phyloP scores from a whole-genome alignment of 2,329 filamentous ascomycete species.

The Hypomyces perniciosus region DNA sequence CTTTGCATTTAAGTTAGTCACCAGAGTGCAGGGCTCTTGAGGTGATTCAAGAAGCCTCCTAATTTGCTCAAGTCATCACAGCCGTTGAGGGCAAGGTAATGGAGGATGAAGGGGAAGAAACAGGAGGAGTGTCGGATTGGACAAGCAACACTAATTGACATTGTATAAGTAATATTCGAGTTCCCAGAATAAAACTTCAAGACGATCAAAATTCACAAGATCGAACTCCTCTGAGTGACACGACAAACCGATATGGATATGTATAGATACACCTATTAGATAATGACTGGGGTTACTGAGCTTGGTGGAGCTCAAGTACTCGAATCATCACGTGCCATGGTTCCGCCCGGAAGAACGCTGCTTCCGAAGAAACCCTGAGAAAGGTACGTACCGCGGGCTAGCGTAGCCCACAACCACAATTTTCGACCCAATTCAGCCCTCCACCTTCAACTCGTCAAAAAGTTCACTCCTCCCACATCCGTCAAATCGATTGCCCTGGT shows the following conservation, averaged over 20 bases:
- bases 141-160: neutral
- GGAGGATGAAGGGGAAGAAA: neutral
- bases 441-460: conserved; percentile 27
- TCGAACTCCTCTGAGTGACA: neutral
- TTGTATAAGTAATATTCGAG: neutral
- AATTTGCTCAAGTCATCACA: neutral
- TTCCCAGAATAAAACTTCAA: neutral
- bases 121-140: neutral
- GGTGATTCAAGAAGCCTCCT: too few species aligned
- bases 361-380: conserved; percentile 23
- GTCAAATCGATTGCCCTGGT: conserved; percentile 45
- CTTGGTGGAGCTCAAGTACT: neutral
- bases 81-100: neutral
- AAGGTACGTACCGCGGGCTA: conserved; percentile 30
- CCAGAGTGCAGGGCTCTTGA: too few species aligned
- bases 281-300: too few species aligned
- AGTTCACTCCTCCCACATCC: conserved; percentile 34
- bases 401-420: conserved; percentile 37
- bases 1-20: too few species aligned
- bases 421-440: conserved; percentile 30
- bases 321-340: neutral
- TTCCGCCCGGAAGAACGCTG: conserved; percentile 18
- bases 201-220: neutral
- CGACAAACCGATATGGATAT: too few species aligned
- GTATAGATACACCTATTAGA: too few species aligned